phyloP scores from a whole-genome alignment of 192 early-diverging fungal species.

The Coemansia sp. region DNA sequence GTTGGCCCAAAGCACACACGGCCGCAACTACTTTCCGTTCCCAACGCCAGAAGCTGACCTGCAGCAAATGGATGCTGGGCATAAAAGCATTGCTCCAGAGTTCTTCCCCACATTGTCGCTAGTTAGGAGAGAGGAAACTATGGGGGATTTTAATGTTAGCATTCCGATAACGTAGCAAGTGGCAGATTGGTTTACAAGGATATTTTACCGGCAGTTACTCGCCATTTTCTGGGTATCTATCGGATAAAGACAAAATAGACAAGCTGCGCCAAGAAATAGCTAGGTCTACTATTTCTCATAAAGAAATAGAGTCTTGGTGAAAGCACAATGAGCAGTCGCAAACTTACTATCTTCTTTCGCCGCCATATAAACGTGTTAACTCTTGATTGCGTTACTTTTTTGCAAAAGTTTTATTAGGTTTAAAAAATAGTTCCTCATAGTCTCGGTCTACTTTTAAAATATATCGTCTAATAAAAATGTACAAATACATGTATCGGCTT shows the following conservation, averaged over 20 bases:
- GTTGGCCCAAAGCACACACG: neutral
- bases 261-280: too few relatives aligned
- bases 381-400: neutral
- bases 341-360: too few relatives aligned
- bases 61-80: neutral
- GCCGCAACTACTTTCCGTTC: constrained; percentile 26
- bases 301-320: too few relatives aligned
- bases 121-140: constrained; percentile 11
- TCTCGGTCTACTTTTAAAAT: neutral
- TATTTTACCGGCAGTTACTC: constrained; percentile 1
- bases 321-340: too few relatives aligned
- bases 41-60: constrained; percentile 24
- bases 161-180: constrained; percentile 23
- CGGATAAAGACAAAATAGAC: too few relatives aligned
- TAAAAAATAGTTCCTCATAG: neutral
- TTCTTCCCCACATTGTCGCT: neutral
- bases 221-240: neutral
- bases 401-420: too few relatives aligned
- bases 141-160: constrained; percentile 43
- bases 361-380: neutral
- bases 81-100: neutral
- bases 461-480: neutral
- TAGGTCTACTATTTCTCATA: neutral
- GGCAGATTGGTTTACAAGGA: neutral
- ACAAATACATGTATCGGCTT: neutral